Evolutionary conservation across 331 rosid species (phyloP), one percentile per base, ranked within the genome.

Genomic region (Rhamnella rubrinervis): DNA sequence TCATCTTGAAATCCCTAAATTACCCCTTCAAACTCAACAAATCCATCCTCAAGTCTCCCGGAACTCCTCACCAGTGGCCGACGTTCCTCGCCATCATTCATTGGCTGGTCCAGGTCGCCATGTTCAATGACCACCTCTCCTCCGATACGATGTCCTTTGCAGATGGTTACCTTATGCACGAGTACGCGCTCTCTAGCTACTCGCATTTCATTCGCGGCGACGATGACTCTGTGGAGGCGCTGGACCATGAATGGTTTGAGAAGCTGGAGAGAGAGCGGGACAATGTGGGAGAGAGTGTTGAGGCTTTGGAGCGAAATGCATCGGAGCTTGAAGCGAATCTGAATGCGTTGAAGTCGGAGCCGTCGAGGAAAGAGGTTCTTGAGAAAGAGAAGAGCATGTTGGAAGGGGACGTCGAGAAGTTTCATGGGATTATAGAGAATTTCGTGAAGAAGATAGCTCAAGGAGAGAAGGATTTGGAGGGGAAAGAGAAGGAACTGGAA

Each of bases 21-120:
- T 95, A 80, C 68, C 99, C 97, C 21, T 83, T 77, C 81, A 95
- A 91, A 44, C 68, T 87, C 67, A 91, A 84, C 71, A 95, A 89
- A 52, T 81, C 91, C 0, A 65, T 95, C 46, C 86, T 95, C 55
- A 89, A 85, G 38, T 75, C 91, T 6, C 97, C 96, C 6, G 93
- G 92, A 0, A 87, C 96, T 0, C 95, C 97, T 57, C 99, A 95
- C 77, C 96, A 89, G 31, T 95, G 99, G 99, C 96, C 96, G 0
- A 31, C 89, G 0, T 51, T 91, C 35, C 92, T 95, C 25, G 95
- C 96, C 2, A 81, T 95, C 16, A 89, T 95, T 37, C 97, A 91
- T 79, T 95, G 99, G 99, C 85, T 95, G 38, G 88, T 91, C 38
- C 96, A 95, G 75, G 38, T 87, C 55, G 92, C 85, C 11, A 68